Base-by-base conservation (phyloP, 2,329 filamentous ascomycete species). In the Volutella citrinella region DNA sequence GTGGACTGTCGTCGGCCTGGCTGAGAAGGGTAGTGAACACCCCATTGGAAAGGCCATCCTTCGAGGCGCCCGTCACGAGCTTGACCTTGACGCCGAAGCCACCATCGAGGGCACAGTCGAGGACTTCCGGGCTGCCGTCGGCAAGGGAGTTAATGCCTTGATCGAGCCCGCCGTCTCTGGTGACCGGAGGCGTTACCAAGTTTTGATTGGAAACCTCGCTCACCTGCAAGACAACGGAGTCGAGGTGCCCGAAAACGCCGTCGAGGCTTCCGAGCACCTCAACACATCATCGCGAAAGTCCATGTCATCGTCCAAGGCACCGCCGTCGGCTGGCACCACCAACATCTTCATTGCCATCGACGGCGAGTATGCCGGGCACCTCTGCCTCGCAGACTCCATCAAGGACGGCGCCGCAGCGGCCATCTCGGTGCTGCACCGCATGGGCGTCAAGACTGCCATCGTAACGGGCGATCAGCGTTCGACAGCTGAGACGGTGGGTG, bases 1-100 rank as follows among this genome's bases (percentile, higher is more conserved):
- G 91, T 98, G 93, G 93, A 80, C 86, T n/a, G 75, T 96, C 41
- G 80, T 98, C 36, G 93, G 90, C 27, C 80, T 97, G n/a, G 84
- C 91, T 1, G 93, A 98, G 66, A 89, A 89, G 77, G 86, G 87
- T 46, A 95, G 88, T 54, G 93, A 98, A 63, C 93, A 98, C 56
- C 93, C 93, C 1, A 86, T 97, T 36, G 93, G 90, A n/a, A 87
- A 82, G 52, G 91, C 93, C 11, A 86, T 97, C 32, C 69, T 95
- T 6, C 64, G 66, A 2, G 80, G 81, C 18, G 89, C 91, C 5
- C 90, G 87, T 49, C 69, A 76, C 3, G 79, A 91, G 56, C 78
- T 96, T 8, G 80, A 80, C 5, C 61, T 95, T 23, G 80, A 78
- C 12, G 60, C 71, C 3, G 88, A 94, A 38, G 83, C 77, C 7